Evolutionary conservation across 1,139 yeast genomes (phyloP), one percentile per base, ranked within the genome.

Genomic region (Meyerozyma sp.): DNA sequence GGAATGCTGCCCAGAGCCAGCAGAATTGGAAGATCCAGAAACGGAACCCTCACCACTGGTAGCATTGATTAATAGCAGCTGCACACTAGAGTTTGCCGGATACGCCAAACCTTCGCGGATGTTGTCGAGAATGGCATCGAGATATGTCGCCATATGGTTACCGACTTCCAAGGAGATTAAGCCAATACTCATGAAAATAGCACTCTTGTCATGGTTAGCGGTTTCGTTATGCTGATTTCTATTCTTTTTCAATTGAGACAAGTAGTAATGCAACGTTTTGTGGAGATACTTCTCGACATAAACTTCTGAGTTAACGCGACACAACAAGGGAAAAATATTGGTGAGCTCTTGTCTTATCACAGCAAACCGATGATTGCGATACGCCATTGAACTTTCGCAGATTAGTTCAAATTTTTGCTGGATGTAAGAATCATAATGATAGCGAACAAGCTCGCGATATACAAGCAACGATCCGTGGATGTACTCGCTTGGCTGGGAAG

Each of bases 401-500:
- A 90, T 84, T 37, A 81, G 83, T 46, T 84, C 87, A 54, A 87
- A 85, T 56, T 82, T 82, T 11, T 70, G 59, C 27, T 57, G 54
- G 39, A 73, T 62, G 49, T 66, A 71, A 0, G 71, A 59, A 40
- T 84, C 84, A 43, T 77, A 80, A 62, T 87, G 70, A 53, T 87
- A 83, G 32, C 74, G 65, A n/a, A 91, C 73, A 28, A 93, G 70
- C 57, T 89, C 97, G 36, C 94, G 74, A 59, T 84, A 90, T 0
- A 88, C 95, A 39, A 93, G 68, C 20, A 93, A 68, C 1, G 95
- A 80, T 0, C 96, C 98, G 61, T 93, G 98, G 14, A 89, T 77
- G 1, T 83, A 74, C 49, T 90, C 98, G 28, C 80, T 71, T 0
- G 84, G 55, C 40, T 63, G 70, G 2, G 61, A 50, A 3, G 63